Evolutionary conservation across 2,329 filamentous ascomycete species (phyloP), one percentile per base, ranked within the genome.

Genomic region (Colletotrichum costaricense): DNA sequence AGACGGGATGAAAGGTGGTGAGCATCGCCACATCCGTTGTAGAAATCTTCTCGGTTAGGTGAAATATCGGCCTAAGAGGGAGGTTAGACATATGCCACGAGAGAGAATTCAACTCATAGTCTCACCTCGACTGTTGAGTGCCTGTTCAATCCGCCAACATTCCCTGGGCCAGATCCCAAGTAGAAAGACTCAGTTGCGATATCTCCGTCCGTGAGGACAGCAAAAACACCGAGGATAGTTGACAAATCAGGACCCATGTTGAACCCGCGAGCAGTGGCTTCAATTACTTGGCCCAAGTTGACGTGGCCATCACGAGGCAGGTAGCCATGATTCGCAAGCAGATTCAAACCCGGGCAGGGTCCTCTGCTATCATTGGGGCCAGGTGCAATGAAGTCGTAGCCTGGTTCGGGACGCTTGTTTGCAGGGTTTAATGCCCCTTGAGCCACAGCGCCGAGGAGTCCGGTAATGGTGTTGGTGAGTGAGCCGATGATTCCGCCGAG

Each of bases 341-440:
- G 81, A 68, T 86, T 86, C 71, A 86, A 77, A 75, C 84, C 84
- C 1, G 84, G 84, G 57, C 84, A 86, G 55, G 85, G 80, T 2
- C 70, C 70, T 6, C 70, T 46, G 42, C 70, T 73, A 46, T 73
- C 70, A 1, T 58, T 54, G 1, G 60, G 67, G 0, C 67, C 63
- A 14, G 62, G 70, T 2, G 67, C 74, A 11, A 28, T n/a, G 1
- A 73, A 70, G 0, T 73, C 70, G 46, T 59, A 73, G 12, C 70
- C 70, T 12, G 68, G 68, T 24, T 73, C 66, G 2, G 70, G 70
- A 1, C 67, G 70, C 2, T 57, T 68, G 56, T 73, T 60, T 7
- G 46, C 30, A 1, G 70, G 66, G 12, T 70, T 57, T 28, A 73
- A 42, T 8, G 46, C 28, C 19, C 56, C 68, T 35, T 70, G 55